Conservation (phyloP, 176 grass and related monocot genomes). For the Oryza rufipogon region DNA sequence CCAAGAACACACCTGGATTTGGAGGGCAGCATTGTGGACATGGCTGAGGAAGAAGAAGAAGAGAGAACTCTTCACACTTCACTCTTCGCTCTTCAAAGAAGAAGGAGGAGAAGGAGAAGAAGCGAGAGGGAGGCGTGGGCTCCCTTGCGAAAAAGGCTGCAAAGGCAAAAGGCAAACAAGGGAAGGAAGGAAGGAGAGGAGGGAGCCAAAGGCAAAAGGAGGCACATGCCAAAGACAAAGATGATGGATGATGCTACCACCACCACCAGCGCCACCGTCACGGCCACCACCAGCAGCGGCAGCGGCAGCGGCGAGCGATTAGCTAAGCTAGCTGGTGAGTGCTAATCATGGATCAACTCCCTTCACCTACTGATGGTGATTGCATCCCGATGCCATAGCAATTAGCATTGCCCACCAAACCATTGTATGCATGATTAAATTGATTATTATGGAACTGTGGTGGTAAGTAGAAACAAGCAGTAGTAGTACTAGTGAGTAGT, state of each 20-base stretch:
- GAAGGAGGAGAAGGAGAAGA: neutral
- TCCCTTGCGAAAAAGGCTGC: conserved; percentile 43
- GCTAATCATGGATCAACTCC: conserved; percentile 22
- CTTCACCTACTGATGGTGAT: neutral
- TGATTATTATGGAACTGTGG: neutral
- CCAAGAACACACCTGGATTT: conserved; percentile 51
- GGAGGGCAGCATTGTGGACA: conserved; percentile 66
- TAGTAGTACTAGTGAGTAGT: neutral
- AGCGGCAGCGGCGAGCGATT: neutral
- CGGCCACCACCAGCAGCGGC: neutral
- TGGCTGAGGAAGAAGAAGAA: neutral
- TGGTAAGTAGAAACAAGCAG: neutral
- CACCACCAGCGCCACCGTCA: neutral
- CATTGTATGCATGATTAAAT: neutral
- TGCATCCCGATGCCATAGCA: neutral
- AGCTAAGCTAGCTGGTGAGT: conserved; percentile 4
- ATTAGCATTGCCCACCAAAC: neutral
- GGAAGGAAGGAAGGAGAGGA: neutral
- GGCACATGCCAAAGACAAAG: conserved; percentile 3
- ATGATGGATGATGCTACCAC: neutral
- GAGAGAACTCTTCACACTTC: neutral
- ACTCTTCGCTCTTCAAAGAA: neutral
- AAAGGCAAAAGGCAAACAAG: conserved; percentile 43
- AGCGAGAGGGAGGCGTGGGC: neutral
- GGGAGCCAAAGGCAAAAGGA: conserved; percentile 18